Base-by-base conservation (phyloP, 257 asterid genomes). In the Fraxinus excelsior region DNA sequence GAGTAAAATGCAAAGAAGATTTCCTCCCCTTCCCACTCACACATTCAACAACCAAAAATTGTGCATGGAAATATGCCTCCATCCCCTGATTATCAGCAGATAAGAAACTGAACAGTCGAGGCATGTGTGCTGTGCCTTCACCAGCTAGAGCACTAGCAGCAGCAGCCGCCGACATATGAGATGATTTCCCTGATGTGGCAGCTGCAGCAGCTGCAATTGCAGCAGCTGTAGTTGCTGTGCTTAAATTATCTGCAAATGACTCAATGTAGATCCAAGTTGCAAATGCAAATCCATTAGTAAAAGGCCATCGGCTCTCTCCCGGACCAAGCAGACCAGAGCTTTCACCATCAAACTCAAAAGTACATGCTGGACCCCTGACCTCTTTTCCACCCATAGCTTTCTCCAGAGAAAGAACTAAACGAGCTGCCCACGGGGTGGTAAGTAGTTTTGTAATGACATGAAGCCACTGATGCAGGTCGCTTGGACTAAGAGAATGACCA, bases 111-210 rank as follows among this genome's bases (percentile, higher is more conserved):
- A 93, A 95, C 60, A 95, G 92, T 13, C 99, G 96, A 71, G 99
- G 99, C 99, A 95, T 95, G 80, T 95, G 99, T 66, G 94, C 97
- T 1, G 97, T 93, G 84, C 99, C 98, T 89, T 95, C 99, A 82
- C 99, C 99, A 82, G 99, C 98, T 77, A 95, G 89, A 51, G 99
- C 99, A 87, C 97, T 90, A 80, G 99, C 99, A 74, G 99, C 98
- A 38, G 99, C 99, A 49, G 99, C 99, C 74, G 98, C 99, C 62
- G 99, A 93, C 97, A 95, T 91, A 51, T 94, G 97, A 79, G 99
- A 95, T 79, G 97, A 90, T 84, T 91, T 91, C 60, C 99, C 98
- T 68, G 99, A 91, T 65, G 96, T 93, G 76, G 99, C 98, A 69
- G 97, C 98, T 21, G 99, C 99, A 69, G 99, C 98, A 84, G 94